Evolutionary conservation across 768 basidiomycete species (phyloP), one percentile per base, ranked within the genome.

Genomic region (Hygrophoropsis aurantiaca): DNA sequence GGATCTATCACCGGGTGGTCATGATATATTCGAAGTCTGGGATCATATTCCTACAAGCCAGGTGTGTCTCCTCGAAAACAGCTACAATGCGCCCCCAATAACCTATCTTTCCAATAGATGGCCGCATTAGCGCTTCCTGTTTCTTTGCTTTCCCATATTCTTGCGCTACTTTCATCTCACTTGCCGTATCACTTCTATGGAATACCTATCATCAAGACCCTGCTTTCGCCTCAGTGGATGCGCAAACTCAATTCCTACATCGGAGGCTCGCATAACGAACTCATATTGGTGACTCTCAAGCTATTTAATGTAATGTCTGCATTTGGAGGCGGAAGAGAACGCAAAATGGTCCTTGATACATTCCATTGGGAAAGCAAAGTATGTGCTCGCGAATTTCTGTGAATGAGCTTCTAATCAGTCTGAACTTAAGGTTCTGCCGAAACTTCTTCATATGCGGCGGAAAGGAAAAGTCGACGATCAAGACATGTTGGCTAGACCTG

Each of bases 351-450:
- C 2, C 63, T 84, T 21, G 89, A 90, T 44, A 72, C 72, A 0
- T 89, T 92, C 64, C 78, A 80, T 5, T 92, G 90, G 90, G 87
- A 88, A 47, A 73, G 76, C 24, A 91, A 90, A 74, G 90, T 84
- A 43, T 2, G 66, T 58, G 1, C 6, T 10, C 48, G 8, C 34
- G 2, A 23, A 16, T 15, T 0, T 40, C 36, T 33, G 21, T 18
- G 37, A 10, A 41, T 20, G 25, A 47, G 27, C 39, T 11, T 21
- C 51, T 44, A 19, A 46, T 45, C 50, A 21, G 42, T 39, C 24
- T 30, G 6, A 1, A 4, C 26, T 4, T 43, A 30, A 90, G 88
- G 76, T 75, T 20, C 67, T 90, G 3, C 75, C 80, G 3, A 89
- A 82, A 66, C 60, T 92, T 1, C 59, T 89, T 20, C 71, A 76